Conservation (phyloP, 352 stramenopile species). For the Peronospora destructor region DNA sequence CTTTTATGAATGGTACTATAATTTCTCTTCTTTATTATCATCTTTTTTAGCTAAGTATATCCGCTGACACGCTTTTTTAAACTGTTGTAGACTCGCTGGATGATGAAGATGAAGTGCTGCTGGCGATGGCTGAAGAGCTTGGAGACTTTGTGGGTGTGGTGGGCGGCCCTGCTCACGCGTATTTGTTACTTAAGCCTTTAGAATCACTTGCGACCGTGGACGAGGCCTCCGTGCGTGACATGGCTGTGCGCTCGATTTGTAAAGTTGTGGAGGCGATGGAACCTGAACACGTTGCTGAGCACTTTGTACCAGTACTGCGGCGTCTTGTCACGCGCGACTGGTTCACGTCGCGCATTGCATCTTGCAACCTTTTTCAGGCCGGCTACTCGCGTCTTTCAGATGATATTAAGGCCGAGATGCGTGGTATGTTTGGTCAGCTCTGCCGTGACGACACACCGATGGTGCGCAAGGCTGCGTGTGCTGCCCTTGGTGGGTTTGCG, state of each 20-base stretch:
- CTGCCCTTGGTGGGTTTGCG: slow-evolving; percentile 86
- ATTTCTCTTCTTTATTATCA: background rate
- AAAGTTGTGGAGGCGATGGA: slow-evolving; percentile 85
- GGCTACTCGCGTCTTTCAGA: slow-evolving; percentile 49
- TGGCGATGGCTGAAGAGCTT: slow-evolving; percentile 91
- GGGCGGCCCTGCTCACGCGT: slow-evolving; percentile 80
- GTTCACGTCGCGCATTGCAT: slow-evolving; percentile 85
- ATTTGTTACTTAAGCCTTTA: slow-evolving; percentile 91
- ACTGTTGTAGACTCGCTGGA: slow-evolving; percentile 87
- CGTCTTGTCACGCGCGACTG: slow-evolving; percentile 94
- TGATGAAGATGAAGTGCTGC: slow-evolving; percentile 96
- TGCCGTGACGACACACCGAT: slow-evolving; percentile 97
- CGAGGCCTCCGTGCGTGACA: slow-evolving; percentile 91
- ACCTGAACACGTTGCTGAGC: slow-evolving; percentile 70
- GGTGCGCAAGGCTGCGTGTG: slow-evolving; percentile 89
- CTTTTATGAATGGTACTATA: slow-evolving; percentile 90
- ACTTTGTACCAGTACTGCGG: slow-evolving; percentile 91
- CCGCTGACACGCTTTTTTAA: background rate
- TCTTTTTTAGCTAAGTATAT: background rate
- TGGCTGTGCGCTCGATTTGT: slow-evolving; percentile 87
- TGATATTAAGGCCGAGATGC: slow-evolving; percentile 75
- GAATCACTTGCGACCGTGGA: slow-evolving; percentile 91
- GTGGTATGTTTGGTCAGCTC: slow-evolving; percentile 89
- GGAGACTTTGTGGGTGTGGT: slow-evolving; percentile 88
- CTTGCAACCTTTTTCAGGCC: slow-evolving; percentile 76